Evolutionary conservation across 305 asterid genomes (phyloP), one percentile per base, ranked within the genome.

Genomic region (Ilex paraguariensis): DNA sequence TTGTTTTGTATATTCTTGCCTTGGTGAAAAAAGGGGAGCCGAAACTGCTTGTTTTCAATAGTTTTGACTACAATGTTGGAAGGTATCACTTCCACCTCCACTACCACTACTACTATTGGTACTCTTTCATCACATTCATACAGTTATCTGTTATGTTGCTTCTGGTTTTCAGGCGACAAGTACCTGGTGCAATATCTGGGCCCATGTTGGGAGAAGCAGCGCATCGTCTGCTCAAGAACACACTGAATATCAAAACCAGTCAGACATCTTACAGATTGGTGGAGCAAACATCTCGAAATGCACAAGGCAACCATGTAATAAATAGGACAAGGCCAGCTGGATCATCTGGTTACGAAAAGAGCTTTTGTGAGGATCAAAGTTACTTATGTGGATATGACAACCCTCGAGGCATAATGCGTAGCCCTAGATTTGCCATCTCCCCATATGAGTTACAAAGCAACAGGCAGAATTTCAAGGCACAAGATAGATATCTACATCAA

Each of bases 181-280:
- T 84, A 62, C 77, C 92, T 6, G 95, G 96, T 61, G 95, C 93
- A 61, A 79, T 94, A 76, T 80, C 88, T 51, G 97, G 99, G 67
- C 88, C 89, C 52, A 54, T 73, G n/a, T 65, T 94, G 78, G 97
- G 97, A 61, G 95, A 87, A 80, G 97, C 97, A 56, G 99, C 99
- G 44, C 84, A 84, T 68, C 96, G 99, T 48, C 84, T 93, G 75
- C 83, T 93, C 68, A 85, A 83, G 60, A 83, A 83, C 74, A 73
- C 89, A 21, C 75, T 93, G 74, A 90, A 82, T 67, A 68, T 83
- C 21, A 88, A 82, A 73, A 14, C 82, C 16, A 74, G 58, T 56
- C 67, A 66, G 17, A 60, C 54, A 17, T 66, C 62, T 54, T 54
- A 59, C 21, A 68, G 67, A 54, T 54, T 65, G 17, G 62, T 79